Percentiles rank a stretch among this genome's conserved stretches.
Conservation (phyloP, 192 early-diverging fungal species). For the Coemansia sp. region DNA sequence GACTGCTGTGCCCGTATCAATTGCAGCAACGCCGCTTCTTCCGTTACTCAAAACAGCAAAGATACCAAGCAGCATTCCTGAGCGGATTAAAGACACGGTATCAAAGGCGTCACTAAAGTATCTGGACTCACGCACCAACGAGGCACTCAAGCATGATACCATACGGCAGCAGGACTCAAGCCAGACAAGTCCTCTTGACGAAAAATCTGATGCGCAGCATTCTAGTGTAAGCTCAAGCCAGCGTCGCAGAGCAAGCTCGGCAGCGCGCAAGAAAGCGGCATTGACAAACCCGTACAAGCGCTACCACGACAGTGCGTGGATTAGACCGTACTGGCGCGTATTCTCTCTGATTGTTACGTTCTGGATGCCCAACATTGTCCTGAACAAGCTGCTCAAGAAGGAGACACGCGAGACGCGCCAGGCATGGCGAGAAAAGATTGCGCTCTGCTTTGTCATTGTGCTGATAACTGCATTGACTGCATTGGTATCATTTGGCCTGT, state of each 20-base stretch:
- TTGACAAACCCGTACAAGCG: conserved; percentile 19
- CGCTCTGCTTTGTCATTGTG: conserved; percentile 77
- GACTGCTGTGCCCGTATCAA: background rate
- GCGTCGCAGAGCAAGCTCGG: conserved; percentile 1
- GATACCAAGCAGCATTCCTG: conserved; percentile 8
- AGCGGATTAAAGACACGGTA: conserved; percentile 35
- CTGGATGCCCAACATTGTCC: conserved; percentile 63
- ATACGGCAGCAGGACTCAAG: background rate
- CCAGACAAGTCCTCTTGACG: background rate
- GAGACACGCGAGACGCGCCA: conserved; percentile 64
- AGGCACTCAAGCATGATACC: conserved; percentile 21
- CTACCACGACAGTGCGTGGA: conserved; percentile 34
- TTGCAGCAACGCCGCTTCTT: background rate
- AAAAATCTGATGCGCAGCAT: conserved; percentile 6
- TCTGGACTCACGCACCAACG: conserved; percentile 26
- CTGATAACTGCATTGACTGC: conserved; percentile 34
- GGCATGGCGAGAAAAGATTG: conserved; percentile 81
- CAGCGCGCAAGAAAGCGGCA: background rate
- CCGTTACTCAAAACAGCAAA: background rate
- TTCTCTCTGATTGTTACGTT: conserved; percentile 66
- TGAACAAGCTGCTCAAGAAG: conserved; percentile 53
- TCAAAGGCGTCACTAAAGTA: conserved; percentile 47
- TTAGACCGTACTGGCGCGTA: conserved; percentile 57
- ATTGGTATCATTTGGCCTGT: conserved; percentile 31
- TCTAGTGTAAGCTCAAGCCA: background rate